These are phyloP conservation scores for Aspergillus japonicus DNA, from an alignment of 2,329 filamentous ascomycete genomes.

Conservation along the genomic window DNA sequence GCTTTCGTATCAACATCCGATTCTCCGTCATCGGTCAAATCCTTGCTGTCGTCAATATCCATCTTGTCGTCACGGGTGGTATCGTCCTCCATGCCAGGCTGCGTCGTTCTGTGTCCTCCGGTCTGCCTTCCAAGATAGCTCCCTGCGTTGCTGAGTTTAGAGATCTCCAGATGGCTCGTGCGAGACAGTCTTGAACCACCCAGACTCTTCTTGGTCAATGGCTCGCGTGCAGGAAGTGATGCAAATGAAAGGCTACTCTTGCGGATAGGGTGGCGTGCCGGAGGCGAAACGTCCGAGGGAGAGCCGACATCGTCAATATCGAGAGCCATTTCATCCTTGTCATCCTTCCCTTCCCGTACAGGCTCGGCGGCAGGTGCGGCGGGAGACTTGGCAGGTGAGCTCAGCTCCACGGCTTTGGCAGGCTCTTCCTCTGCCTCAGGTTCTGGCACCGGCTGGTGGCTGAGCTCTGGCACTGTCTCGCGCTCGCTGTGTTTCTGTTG, in stretches of 20 bases:
- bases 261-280: constrained; percentile 66
- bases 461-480: not conserved
- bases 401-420: constrained; percentile 9
- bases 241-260: constrained; percentile 97
- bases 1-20: constrained; percentile 51
- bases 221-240: constrained; percentile 85
- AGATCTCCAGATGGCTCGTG: constrained; percentile 73
- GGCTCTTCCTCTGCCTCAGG: constrained; percentile 13
- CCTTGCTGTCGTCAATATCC: constrained; percentile 57
- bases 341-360: constrained; percentile 21
- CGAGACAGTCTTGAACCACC: constrained; percentile 67
- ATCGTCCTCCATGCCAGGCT: constrained; percentile 40
- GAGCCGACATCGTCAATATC: constrained; percentile 49
- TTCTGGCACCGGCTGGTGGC: constrained; percentile 7
- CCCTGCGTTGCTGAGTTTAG: constrained; percentile 42
- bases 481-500: not conserved
- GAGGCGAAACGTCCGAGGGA: constrained; percentile 49
- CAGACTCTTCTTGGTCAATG: constrained; percentile 80
- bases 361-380: constrained; percentile 11
- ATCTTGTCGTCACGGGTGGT: constrained; percentile 48
- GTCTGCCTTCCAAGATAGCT: constrained; percentile 71
- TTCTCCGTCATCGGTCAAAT: constrained; percentile 43
- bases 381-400: constrained; percentile 20
- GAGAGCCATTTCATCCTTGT: constrained; percentile 33
- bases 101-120: constrained; percentile 54